Conservation (phyloP, 148 eudicot species). For the Euryodendron excelsum region DNA sequence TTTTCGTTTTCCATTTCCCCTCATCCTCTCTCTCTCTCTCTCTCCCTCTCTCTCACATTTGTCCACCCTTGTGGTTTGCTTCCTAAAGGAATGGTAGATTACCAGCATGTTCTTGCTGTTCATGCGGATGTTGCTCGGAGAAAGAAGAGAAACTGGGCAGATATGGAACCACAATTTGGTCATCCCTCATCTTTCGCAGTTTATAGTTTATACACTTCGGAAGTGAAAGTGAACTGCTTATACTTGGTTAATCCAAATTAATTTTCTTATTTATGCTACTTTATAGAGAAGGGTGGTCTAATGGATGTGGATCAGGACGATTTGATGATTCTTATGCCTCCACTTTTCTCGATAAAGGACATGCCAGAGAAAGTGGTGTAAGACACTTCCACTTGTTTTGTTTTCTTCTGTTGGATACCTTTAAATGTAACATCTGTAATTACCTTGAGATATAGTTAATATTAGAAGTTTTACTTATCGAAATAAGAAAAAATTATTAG, state of each 20-base stretch:
- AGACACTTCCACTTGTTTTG: slow-evolving; percentile 28
- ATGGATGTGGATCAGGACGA: slow-evolving; percentile 64
- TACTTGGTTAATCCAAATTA: slow-evolving; percentile 1
- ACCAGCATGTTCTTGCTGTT: slow-evolving; percentile 87
- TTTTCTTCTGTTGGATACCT: background rate
- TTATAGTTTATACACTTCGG: slow-evolving; percentile 2
- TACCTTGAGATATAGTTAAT: no score
- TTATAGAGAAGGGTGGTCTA: slow-evolving; percentile 51
- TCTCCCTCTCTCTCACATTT: background rate
- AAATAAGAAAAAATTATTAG: no score
- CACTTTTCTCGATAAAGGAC: slow-evolving; percentile 76
- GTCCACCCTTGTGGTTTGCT: background rate
- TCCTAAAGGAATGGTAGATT: slow-evolving; percentile 82
- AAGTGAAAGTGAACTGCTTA: slow-evolving; percentile 3
- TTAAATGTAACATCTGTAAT: background rate
- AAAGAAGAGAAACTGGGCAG: slow-evolving; percentile 65
- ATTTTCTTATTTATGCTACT: slow-evolving; percentile 12
- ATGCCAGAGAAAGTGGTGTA: slow-evolving; percentile 78
- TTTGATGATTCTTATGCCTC: slow-evolving; percentile 76
- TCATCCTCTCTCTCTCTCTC: background rate
- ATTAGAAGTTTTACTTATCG: background rate
- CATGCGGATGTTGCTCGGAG: slow-evolving; percentile 70
- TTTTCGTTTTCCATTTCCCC: background rate
- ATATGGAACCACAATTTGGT: slow-evolving; percentile 62
- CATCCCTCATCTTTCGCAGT: slow-evolving; percentile 12